Evolutionary conservation across 306 rosid species (phyloP), one percentile per base, ranked within the genome.

Genomic region (Cucumis cinereus): DNA sequence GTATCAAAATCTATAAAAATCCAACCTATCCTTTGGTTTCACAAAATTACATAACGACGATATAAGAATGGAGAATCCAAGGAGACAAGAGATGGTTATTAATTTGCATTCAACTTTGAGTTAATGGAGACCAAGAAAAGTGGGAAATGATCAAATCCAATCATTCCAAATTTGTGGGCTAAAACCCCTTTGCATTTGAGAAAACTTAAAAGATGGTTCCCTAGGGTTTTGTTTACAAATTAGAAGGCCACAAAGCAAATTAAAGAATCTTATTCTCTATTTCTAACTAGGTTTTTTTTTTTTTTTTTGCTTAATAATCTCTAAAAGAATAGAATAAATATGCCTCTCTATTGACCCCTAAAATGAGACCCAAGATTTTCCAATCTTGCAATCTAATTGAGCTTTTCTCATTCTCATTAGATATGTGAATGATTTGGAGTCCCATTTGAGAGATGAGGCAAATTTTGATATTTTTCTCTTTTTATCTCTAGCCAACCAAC

Each of bases 121-220:
- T 68, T 15, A 68, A 68, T 41, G 74, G 13, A 41, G 56, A 23
- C 74, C 74, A 69, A 43, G 55, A 69, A 69, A 69, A 69, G 74
- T 69, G 74, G 74, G 74, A 69, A 69, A 69, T 69, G 74, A 69
- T 47, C 36, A 69, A 22, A 69, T 36, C 35, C 36, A 77, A 75
- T 57, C 77, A 28, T 83, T 76, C 69, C 79, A 68, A 59, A 26
- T 62, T 62, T 40, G 81, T 79, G 77, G 77, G 61, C 66, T 71
- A 40, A 70, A 74, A 61, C 35, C 61, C 74, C 35, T 60, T 41
- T 28, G 36, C 55, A 35, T 67, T 81, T 78, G 85, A 41, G 45
- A 45, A 77, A 59, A 16, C 12, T 35, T 16, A 64, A 38, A 38
- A 73, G 50, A 43, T 45, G 20, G 49, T 52, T 20, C 79, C 19